phyloP scores from a whole-genome alignment of 2,329 filamentous ascomycete genomes.

The Penicillium sp. region DNA sequence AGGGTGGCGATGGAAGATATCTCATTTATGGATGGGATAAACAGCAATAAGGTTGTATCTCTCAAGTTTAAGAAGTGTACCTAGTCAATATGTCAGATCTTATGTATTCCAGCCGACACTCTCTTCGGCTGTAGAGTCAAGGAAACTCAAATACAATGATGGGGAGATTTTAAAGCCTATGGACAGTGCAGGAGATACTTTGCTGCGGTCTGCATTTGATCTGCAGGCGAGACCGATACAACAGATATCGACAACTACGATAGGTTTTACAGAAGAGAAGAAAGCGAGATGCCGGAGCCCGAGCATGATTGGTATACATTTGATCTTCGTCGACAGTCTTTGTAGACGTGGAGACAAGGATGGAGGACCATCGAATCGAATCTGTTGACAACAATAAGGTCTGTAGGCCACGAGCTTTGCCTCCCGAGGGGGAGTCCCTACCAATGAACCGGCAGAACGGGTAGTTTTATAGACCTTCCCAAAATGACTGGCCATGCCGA shows the following conservation, averaged over 20 bases:
- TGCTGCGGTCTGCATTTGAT: constrained; percentile 12
- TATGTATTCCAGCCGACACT: no score
- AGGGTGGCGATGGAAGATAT: background rate
- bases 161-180: background rate
- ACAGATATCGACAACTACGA: constrained; percentile 16
- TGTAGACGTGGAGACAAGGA: background rate
- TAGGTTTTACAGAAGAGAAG: background rate
- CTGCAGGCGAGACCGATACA: constrained; percentile 10
- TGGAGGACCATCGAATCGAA: background rate
- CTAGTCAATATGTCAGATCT: background rate
- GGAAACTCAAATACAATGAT: background rate
- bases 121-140: background rate
- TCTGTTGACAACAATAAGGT: background rate
- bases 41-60: background rate
- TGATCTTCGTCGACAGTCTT: background rate
- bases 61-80: background rate
- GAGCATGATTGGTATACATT: background rate
- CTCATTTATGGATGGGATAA: background rate
- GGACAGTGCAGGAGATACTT: constrained; percentile 9
- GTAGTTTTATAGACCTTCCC: constrained; percentile 11
- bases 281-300: background rate
- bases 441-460: constrained; percentile 3
- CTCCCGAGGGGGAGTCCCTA: background rate
- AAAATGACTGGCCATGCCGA: constrained; percentile 17
- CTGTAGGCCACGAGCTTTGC: background rate